These are phyloP conservation scores for Ophiostoma quercus DNA, from an alignment of 2,329 filamentous ascomycete species.

Conservation along the genomic window DNA sequence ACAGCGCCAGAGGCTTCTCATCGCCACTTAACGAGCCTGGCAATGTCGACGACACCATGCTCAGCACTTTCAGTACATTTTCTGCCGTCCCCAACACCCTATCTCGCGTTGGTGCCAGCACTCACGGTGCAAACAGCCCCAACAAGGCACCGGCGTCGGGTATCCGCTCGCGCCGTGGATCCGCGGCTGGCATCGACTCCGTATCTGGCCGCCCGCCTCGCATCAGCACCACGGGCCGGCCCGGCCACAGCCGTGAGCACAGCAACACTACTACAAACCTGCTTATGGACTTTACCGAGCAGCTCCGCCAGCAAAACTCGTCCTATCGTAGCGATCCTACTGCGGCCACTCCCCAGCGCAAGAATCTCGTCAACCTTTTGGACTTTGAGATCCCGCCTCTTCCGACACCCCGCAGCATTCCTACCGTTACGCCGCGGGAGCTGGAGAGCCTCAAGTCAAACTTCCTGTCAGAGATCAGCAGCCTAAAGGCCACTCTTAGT, in stretches of 20 bases:
- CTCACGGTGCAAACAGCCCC: conserved; percentile 51
- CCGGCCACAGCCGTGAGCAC: conserved; percentile 38
- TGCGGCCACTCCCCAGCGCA: conserved; percentile 42
- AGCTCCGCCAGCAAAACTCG: conserved; percentile 44
- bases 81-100: conserved; percentile 72
- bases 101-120: not conserved
- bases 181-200: not conserved
- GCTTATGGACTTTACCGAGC: conserved; percentile 82
- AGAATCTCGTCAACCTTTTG: conserved; percentile 61
- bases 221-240: conserved; percentile 32
- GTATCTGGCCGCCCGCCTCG: conserved; percentile 11
- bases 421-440: conserved; percentile 85
- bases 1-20: conserved; percentile 4
- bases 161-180: conserved; percentile 28
- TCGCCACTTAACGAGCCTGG: conserved; percentile 36
- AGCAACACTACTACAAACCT: conserved; percentile 70
- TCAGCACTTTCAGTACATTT: conserved; percentile 83
- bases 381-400: conserved; percentile 93
- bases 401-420: conserved; percentile 85
- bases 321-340: conserved; percentile 35
- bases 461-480: conserved; percentile 88
- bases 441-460: conserved; percentile 86
- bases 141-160: conserved; percentile 39
- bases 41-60: conserved; percentile 63
- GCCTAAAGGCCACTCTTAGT: conserved; percentile 83